phyloP scores from a whole-genome alignment of 331 rosid species.

The Telfairia occidentalis region DNA sequence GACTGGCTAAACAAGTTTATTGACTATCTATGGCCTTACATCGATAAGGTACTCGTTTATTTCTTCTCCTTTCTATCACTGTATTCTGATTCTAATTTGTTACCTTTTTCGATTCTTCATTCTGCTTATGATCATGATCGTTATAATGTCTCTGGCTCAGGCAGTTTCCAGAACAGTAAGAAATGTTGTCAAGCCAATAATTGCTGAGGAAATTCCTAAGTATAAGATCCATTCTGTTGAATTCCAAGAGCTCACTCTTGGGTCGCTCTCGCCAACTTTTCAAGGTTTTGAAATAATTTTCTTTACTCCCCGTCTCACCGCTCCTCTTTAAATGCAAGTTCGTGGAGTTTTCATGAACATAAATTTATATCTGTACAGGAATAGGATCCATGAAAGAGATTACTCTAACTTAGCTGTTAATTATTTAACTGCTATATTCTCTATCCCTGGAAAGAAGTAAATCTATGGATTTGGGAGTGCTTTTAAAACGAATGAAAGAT shows the following conservation, averaged over 20 bases:
- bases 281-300: constrained; percentile 23
- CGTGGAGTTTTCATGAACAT: background rate
- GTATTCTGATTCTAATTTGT: background rate
- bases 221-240: constrained; percentile 50
- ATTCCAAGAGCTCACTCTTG: constrained; percentile 52
- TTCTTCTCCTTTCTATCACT: background rate
- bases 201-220: constrained; percentile 56
- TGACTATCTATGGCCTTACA: constrained; percentile 64
- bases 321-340: background rate
- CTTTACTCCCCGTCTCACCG: constrained; percentile 7
- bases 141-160: constrained; percentile 24
- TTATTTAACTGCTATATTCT: background rate
- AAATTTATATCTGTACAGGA: background rate
- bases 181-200: constrained; percentile 41
- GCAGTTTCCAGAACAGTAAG: constrained; percentile 48
- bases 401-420: background rate
- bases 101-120: background rate
- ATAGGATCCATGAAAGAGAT: background rate
- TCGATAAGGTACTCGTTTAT: constrained; percentile 47
- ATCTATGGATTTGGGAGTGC: too few species aligned
- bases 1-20: constrained; percentile 79
- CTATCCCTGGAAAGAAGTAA: background rate
- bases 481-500: too few species aligned
- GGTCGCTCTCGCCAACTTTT: constrained; percentile 63
- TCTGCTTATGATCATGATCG: background rate